These are phyloP conservation scores for Eremomyces bilateralis DNA, from an alignment of 495 filamentous ascomycete genomes.

Conservation along the genomic window DNA sequence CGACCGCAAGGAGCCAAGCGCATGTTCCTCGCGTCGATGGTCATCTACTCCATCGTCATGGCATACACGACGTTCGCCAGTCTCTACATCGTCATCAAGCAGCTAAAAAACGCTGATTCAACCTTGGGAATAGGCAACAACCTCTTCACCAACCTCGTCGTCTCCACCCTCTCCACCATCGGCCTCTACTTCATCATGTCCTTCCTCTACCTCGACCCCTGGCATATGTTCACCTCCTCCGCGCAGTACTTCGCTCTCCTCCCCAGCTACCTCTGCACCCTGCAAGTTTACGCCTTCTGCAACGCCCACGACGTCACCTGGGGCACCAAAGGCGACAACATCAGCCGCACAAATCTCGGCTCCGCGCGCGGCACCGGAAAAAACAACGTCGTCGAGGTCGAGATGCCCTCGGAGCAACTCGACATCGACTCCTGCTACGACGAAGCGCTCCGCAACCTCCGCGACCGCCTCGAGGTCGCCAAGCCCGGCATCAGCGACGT, in stretches of 20 bases:
- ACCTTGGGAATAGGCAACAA: constrained; percentile 49
- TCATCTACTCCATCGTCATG: constrained; percentile 86
- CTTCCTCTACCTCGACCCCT: constrained; percentile 91
- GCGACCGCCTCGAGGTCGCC: constrained; percentile 75
- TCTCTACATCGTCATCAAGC: constrained; percentile 65
- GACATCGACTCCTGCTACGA: constrained; percentile 98
- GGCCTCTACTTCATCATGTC: constrained; percentile 92
- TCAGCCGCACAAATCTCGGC: constrained; percentile 76
- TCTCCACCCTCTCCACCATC: constrained; percentile 71
- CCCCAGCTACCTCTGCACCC: constrained; percentile 83
- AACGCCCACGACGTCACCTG: constrained; percentile 98
- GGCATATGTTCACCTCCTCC: constrained; percentile 95
- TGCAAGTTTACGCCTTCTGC: constrained; percentile 98
- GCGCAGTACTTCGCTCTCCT: constrained; percentile 88
- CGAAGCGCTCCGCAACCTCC: constrained; percentile 84
- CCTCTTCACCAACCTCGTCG: constrained; percentile 82
- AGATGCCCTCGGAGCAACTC: constrained; percentile 94
- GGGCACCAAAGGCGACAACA: constrained; percentile 98
- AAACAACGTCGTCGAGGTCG: constrained; percentile 53
- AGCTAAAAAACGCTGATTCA: constrained; percentile 35
- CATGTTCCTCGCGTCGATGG: constrained; percentile 71
- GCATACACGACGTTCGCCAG: constrained; percentile 76
- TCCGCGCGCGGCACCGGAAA: constrained; percentile 45
- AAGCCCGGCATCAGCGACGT: constrained; percentile 36
- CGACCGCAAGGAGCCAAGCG: constrained; percentile 88